Conservation (phyloP, 2,329 filamentous ascomycete genomes). For the Paramyrothecium sp. region DNA sequence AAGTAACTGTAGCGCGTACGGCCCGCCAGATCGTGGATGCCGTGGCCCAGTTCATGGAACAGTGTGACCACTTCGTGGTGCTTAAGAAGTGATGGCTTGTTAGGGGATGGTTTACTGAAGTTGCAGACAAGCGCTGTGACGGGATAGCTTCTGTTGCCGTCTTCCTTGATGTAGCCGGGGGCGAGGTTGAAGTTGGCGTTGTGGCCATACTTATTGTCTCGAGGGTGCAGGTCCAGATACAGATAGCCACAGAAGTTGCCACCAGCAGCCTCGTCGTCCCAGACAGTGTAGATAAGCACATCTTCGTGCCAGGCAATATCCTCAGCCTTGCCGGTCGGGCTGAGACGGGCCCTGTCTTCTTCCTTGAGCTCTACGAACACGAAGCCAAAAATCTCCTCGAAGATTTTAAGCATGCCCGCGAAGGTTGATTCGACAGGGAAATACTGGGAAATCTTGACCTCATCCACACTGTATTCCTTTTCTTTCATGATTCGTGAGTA, state of each 20-base stretch:
- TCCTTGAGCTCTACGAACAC: slow-evolving; percentile 71
- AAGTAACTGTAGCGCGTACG: slow-evolving; percentile 63
- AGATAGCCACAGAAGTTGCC: slow-evolving; percentile 76
- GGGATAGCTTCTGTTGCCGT: slow-evolving; percentile 72
- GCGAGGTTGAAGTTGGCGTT: slow-evolving; percentile 83
- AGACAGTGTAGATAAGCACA: slow-evolving; percentile 79
- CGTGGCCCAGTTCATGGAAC: slow-evolving; percentile 75
- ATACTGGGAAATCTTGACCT: slow-evolving; percentile 78
- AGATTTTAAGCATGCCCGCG: slow-evolving; percentile 76
- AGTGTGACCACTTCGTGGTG: slow-evolving; percentile 81
- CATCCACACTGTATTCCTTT: slow-evolving; percentile 76
- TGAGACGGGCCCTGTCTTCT: slow-evolving; percentile 63
- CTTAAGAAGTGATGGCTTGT: slow-evolving; percentile 76
- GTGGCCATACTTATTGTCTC: slow-evolving; percentile 80
- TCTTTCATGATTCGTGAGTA: slow-evolving; percentile 81
- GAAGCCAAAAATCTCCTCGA: slow-evolving; percentile 78
- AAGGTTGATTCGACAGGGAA: slow-evolving; percentile 77
- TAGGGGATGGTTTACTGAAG: slow-evolving; percentile 76
- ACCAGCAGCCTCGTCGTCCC: slow-evolving; percentile 72
- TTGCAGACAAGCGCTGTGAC: slow-evolving; percentile 82
- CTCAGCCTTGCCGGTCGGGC: slow-evolving; percentile 64
- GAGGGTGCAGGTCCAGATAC: slow-evolving; percentile 78
- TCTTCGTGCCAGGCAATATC: slow-evolving; percentile 82
- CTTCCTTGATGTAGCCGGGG: slow-evolving; percentile 64
- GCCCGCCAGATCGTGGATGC: slow-evolving; percentile 67